Conservation (phyloP, 2,329 filamentous ascomycete genomes). For the Fusarium pilosicola region DNA sequence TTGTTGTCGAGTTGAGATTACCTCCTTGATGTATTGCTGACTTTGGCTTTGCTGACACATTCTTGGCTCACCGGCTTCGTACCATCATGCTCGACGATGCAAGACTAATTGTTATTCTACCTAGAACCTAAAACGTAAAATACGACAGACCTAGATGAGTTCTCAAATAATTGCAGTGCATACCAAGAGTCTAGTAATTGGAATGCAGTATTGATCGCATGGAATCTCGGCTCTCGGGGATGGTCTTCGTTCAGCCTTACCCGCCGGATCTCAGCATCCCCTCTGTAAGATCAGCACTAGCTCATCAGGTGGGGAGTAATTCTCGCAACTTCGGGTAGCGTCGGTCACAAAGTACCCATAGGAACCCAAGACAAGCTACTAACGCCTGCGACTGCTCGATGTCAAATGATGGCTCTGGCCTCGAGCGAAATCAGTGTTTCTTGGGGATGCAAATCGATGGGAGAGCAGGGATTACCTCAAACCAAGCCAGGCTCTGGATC, state of each 20-base stretch:
- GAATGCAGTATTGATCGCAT: rapidly evolving
- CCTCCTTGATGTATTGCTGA: neutral
- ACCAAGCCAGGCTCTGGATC: rapidly evolving
- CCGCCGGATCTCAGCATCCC: neutral
- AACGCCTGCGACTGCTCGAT: rapidly evolving
- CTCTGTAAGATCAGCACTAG: neutral
- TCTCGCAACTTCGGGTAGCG: too few relatives aligned
- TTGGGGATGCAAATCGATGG: rapidly evolving
- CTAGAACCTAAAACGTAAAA: rapidly evolving
- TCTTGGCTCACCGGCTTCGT: neutral
- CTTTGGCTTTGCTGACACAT: neutral
- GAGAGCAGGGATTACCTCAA: rapidly evolving
- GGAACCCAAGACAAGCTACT: rapidly evolving
- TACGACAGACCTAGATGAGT: rapidly evolving
- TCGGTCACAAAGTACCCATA: rapidly evolving
- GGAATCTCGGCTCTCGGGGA: rapidly evolving
- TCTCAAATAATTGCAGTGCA: rapidly evolving
- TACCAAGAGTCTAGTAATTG: rapidly evolving
- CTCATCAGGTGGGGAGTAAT: rapidly evolving
- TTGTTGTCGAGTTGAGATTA: neutral
- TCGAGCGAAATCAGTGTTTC: rapidly evolving
- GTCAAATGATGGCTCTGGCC: rapidly evolving
- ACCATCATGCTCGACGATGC: neutral
- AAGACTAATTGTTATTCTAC: rapidly evolving
- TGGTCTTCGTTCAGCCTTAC: neutral